Conservation (phyloP, 495 filamentous ascomycete species). For the Hypoxylon intermedium region DNA sequence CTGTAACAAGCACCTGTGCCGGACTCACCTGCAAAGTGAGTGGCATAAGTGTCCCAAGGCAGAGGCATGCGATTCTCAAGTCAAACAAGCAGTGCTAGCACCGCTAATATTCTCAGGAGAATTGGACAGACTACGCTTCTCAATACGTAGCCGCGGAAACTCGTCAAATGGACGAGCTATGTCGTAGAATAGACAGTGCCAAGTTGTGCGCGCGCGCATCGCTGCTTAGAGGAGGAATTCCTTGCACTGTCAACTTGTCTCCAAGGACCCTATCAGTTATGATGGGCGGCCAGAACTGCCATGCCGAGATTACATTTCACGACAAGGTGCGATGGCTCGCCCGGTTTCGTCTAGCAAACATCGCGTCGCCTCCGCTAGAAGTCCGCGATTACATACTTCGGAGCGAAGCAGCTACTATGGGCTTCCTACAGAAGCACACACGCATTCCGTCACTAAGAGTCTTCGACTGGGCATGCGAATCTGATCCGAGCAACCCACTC, state of each 20-base stretch:
- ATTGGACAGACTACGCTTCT: slow-evolving; percentile 15
- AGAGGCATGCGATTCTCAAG: slow-evolving; percentile 15
- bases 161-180: slow-evolving; percentile 20
- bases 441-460: slow-evolving; percentile 41
- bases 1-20: slow-evolving; percentile 33
- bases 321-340: slow-evolving; percentile 43
- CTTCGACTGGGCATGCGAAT: slow-evolving; percentile 31
- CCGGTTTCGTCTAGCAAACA: slow-evolving; percentile 30
- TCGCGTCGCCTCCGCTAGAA: slow-evolving; percentile 9
- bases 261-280: slow-evolving; percentile 19
- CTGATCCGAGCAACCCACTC: slow-evolving; percentile 39
- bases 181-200: slow-evolving; percentile 12
- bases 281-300: slow-evolving; percentile 40
- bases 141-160: slow-evolving; percentile 26
- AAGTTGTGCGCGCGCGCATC: slow-evolving; percentile 27
- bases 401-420: slow-evolving; percentile 51
- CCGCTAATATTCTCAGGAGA: slow-evolving; percentile 5
- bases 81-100: background rate
- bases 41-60: slow-evolving; percentile 29
- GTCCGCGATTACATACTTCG: slow-evolving; percentile 33
- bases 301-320: slow-evolving; percentile 36
- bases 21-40: slow-evolving; percentile 21
- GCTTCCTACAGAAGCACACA: slow-evolving; percentile 45
- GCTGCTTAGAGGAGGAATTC: background rate
- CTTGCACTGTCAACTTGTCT: slow-evolving; percentile 22